Evolutionary conservation across 352 stramenopile species (phyloP).

Genomic region (Phytophthora sp.): DNA sequence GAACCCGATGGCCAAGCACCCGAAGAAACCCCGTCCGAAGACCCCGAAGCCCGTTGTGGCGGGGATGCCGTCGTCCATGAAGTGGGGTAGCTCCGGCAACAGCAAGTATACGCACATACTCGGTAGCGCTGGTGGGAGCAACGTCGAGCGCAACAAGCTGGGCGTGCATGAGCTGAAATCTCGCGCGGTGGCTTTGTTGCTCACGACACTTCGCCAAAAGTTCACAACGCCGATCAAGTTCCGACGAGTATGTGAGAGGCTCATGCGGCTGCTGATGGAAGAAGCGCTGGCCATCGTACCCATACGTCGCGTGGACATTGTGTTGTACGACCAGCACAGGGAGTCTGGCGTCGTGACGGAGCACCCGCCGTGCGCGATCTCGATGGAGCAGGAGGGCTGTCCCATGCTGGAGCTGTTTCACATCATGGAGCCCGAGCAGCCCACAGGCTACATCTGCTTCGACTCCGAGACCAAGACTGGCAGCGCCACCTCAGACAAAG

Average conservation of each 20-base stretch:
- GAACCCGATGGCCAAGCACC: constrained; percentile 63
- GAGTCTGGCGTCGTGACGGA: constrained; percentile 16
- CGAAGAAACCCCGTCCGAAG: constrained; percentile 42
- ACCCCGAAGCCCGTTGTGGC: background rate
- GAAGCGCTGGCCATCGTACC: constrained; percentile 35
- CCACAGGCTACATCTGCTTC: background rate
- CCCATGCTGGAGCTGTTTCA: constrained; percentile 17
- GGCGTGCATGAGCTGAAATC: constrained; percentile 38
- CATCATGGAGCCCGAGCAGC: constrained; percentile 13
- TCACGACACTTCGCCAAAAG: constrained; percentile 30
- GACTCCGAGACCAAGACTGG: background rate
- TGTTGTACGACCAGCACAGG: background rate
- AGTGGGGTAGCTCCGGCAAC: background rate
- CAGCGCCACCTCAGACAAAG: background rate
- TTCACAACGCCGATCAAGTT: constrained; percentile 21
- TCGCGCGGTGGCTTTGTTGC: constrained; percentile 29
- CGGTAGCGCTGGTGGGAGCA: background rate
- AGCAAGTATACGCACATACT: background rate
- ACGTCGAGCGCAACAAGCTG: background rate
- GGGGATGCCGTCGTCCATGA: background rate
- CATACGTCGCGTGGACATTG: constrained; percentile 11
- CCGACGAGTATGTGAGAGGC: constrained; percentile 22
- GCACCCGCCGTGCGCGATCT: constrained; percentile 28
- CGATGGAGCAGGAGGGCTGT: background rate
- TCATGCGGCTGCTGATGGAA: constrained; percentile 46